Evolutionary conservation across 768 basidiomycete genomes (phyloP), one percentile per base, ranked within the genome.

Genomic region (Scleroderma citrinum): DNA sequence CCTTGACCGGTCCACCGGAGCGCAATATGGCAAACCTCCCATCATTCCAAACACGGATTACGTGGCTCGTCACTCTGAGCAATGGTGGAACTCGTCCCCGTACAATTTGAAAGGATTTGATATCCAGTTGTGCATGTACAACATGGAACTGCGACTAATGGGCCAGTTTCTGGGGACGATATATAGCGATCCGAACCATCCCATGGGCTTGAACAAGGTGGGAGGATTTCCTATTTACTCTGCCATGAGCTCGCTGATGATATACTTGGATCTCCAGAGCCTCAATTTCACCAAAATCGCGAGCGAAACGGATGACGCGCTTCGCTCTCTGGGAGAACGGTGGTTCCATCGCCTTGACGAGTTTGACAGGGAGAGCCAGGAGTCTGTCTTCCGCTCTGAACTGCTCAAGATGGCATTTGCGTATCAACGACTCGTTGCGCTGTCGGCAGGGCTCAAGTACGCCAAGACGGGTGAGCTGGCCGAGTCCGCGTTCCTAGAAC

Each of bases 1-100:
- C 66, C 71, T 95, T 36, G 93, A 97, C 65, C 83, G 91, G 20
- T 93, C 91, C 5, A 85, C 87, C 7, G 83, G 88, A 4, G 85
- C 83, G 16, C 86, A 93, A 64, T 92, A 94, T 66, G 93, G 93
- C 48, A 92, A 92, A 67, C 78, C 82, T 0, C 82, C 88, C 16
- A 89, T 88, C 39, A 83, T 96, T 62, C 74, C 74, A 52, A 80
- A 85, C 56, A 73, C 76, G 7, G 88, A 90, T 67, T 92, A 87
- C 63, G 83, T 84, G 50, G 84, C 85, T 14, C 75, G 72, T 48
- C 82, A 85, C 57, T 83, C 80, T 1, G 78, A 77, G 47, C 68
- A 78, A 48, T 89, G 85, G 86, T 89, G 84, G 82, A 66, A 69
- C 46, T 75, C 71, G 50, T 88, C 86, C 1, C 73, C 71, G 7